These are phyloP conservation scores for Dipteronia dyeriana DNA, from an alignment of 345 rosid genomes.

Conservation along the genomic window DNA sequence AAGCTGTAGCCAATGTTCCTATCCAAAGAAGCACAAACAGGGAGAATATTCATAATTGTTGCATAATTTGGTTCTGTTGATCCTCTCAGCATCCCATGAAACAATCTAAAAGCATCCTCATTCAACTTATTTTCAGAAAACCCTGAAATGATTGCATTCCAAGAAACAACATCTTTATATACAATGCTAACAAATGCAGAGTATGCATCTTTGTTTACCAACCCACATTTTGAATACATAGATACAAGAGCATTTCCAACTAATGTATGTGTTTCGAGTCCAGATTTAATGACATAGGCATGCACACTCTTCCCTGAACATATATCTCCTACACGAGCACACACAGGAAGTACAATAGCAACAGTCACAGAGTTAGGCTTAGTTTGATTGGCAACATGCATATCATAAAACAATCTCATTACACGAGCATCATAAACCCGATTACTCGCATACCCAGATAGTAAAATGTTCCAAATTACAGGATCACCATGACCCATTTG, in stretches of 20 bases:
- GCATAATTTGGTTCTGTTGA: slow-evolving; percentile 55
- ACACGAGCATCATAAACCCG: slow-evolving; percentile 43
- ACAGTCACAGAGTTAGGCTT: slow-evolving; percentile 64
- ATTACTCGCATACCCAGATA: slow-evolving; percentile 64
- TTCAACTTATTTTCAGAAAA: slow-evolving; percentile 67
- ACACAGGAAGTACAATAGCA: slow-evolving; percentile 69
- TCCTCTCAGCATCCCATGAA: slow-evolving; percentile 58
- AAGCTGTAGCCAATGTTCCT: slow-evolving; percentile 35
- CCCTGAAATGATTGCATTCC: slow-evolving; percentile 91
- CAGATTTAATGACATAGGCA: slow-evolving; percentile 53
- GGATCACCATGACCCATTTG: slow-evolving; percentile 55
- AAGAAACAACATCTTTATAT: slow-evolving; percentile 77
- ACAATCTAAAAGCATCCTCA: slow-evolving; percentile 53
- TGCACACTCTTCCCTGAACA: slow-evolving; percentile 58
- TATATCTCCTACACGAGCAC: slow-evolving; percentile 57
- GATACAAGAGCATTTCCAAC: slow-evolving; percentile 79
- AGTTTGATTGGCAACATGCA: slow-evolving; percentile 41
- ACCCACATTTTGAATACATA: slow-evolving; percentile 75
- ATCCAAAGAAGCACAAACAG: slow-evolving; percentile 57
- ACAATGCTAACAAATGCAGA: slow-evolving; percentile 53
- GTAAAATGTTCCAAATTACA: slow-evolving; percentile 78
- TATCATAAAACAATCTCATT: slow-evolving; percentile 48
- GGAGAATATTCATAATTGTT: slow-evolving; percentile 59
- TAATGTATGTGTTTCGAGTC: slow-evolving; percentile 59
- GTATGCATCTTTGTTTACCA: slow-evolving; percentile 48